Evolutionary conservation across 805 yeast species (phyloP), one percentile per base, ranked within the genome.

Genomic region (Candida ascalaphidarum): DNA sequence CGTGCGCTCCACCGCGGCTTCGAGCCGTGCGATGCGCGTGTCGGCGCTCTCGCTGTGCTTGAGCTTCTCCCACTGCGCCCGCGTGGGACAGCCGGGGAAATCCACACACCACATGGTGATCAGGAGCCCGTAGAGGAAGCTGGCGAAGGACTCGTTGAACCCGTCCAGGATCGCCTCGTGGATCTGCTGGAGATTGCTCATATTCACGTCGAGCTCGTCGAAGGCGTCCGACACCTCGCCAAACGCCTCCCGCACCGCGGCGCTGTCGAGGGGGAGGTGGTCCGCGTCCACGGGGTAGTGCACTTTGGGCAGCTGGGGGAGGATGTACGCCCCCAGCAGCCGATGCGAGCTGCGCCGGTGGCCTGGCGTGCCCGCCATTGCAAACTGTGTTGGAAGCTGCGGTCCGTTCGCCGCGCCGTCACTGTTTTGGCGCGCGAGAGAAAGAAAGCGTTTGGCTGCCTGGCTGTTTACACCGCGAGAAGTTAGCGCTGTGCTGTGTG

Each of bases 71-170:
- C 55, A 54, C 14, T 46, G 52, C 14, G 46, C 50, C 27, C 42
- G 43, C 9, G 60, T 49, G 8, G 67, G 67, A 26, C 58, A 46
- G 2, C 58, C 60, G 1, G 64, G 65, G 41, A 82, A 82, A 44
- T 81, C 86, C 16, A 81, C 81, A 53, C 95, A 82, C 79, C 92
- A 85, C 36, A 94, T 88, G 44, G 86, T 84, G 52, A 84, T 75
- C 46, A 80, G 74, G 27, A 85, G 54, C 2, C 95, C 95, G 44
- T 81, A 83, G 29, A 85, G 48, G 30, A 85, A 76, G 22, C 88
- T 63, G 1, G 83, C 76, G 41, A 86, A 73, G 2, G 84, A 71
- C 51, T 85, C 96, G 46, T 84, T 84, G 51, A 86, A 78, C 15
- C 54, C 53, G 17, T 64, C 58, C 3, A 67, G 64, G 13, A 86